phyloP scores from a whole-genome alignment of 352 stramenopile species.

The Pythium aquatile region DNA sequence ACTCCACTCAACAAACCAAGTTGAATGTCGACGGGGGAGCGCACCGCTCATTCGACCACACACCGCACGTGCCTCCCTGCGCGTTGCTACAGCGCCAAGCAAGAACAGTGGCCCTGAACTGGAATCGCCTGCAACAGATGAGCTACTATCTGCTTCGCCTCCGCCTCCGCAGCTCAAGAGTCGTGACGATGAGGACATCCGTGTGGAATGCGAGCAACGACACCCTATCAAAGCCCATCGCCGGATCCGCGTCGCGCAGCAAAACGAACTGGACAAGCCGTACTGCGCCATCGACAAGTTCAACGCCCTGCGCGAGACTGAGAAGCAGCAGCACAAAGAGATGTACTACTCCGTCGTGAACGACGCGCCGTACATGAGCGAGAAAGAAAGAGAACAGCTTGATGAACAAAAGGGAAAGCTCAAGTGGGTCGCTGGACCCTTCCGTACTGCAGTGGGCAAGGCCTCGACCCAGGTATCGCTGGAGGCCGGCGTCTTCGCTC shows the following conservation, averaged over 20 bases:
- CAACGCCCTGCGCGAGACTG: slow-evolving; percentile 38
- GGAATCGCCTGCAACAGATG: neutral
- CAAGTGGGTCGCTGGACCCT: slow-evolving; percentile 69
- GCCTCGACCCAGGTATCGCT: slow-evolving; percentile 48
- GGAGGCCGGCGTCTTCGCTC: slow-evolving; percentile 57
- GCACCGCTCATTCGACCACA: slow-evolving; percentile 1
- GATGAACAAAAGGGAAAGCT: slow-evolving; percentile 63
- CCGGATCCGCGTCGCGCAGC: slow-evolving; percentile 56
- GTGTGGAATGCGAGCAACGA: neutral
- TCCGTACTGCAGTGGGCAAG: slow-evolving; percentile 63
- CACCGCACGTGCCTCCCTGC: slow-evolving; percentile 9
- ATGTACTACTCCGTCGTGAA: slow-evolving; percentile 81
- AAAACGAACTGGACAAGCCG: slow-evolving; percentile 62
- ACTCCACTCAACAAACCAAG: slow-evolving; percentile 4
- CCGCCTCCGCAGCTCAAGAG: neutral
- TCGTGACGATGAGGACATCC: slow-evolving; percentile 1
- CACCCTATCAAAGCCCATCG: slow-evolving; percentile 16
- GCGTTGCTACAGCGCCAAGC: neutral
- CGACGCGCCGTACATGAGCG: slow-evolving; percentile 67
- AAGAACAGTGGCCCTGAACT: neutral
- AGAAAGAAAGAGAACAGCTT: slow-evolving; percentile 46
- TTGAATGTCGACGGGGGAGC: neutral
- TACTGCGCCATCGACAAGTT: slow-evolving; percentile 70
- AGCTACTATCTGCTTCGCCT: neutral
- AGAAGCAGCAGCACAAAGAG: slow-evolving; percentile 31